These are phyloP conservation scores for Penicillium sp. DNA, from an alignment of 2,329 filamentous ascomycete species.

Conservation along the genomic window DNA sequence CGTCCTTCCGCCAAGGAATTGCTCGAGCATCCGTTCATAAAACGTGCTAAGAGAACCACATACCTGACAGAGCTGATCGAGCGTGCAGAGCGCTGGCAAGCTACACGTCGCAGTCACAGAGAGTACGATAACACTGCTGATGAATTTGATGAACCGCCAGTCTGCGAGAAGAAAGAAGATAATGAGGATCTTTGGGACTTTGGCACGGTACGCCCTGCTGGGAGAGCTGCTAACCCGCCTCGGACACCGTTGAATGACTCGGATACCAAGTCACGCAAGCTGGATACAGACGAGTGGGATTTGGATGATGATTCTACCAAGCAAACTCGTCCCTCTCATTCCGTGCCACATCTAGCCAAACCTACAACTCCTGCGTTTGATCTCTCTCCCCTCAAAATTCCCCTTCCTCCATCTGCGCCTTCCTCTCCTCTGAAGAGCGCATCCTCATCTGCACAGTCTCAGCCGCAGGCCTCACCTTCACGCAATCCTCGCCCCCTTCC, in stretches of 20 bases:
- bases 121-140: constrained; percentile 65
- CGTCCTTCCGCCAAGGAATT: constrained; percentile 84
- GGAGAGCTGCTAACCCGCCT: constrained; percentile 59
- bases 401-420: constrained; percentile 36
- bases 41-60: constrained; percentile 90
- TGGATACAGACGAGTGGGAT: constrained; percentile 43
- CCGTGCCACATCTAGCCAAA: constrained; percentile 65
- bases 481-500: constrained; percentile 52
- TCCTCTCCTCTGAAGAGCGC: constrained; percentile 48
- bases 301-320: constrained; percentile 31
- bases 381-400: constrained; percentile 52
- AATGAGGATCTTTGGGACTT: constrained; percentile 94
- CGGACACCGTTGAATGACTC: constrained; percentile 78
- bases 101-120: constrained; percentile 70
- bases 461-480: constrained; percentile 35
- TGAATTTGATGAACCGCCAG: constrained; percentile 44
- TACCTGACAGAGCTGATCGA: constrained; percentile 96
- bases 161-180: constrained; percentile 56
- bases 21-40: constrained; percentile 86
- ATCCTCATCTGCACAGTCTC: constrained; percentile 13
- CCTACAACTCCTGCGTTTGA: constrained; percentile 40
- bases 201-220: constrained; percentile 86
- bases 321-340: constrained; percentile 33
- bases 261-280: constrained; percentile 73
- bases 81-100: constrained; percentile 82